Conservation (phyloP, 495 filamentous ascomycete genomes). For the Sordaria brevicollis region DNA sequence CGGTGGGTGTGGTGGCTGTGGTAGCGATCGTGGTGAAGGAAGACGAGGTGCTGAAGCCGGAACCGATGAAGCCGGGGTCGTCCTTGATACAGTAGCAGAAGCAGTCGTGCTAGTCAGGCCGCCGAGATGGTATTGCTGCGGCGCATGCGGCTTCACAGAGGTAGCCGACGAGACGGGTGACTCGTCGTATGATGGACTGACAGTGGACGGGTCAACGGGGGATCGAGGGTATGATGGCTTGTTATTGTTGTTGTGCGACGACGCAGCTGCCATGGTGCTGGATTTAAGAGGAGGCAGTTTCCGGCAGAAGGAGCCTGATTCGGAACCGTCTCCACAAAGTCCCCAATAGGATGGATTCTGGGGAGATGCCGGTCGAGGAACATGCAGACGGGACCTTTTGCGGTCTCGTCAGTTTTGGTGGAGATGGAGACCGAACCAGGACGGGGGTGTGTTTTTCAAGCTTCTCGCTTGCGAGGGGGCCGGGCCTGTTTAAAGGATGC, state of each 20-base stretch:
- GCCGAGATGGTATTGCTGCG: conserved; percentile 32
- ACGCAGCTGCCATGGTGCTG: conserved; percentile 42
- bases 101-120: conserved; percentile 33
- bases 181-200: conserved; percentile 39
- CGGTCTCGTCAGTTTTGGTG: conserved; percentile 5
- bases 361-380: conserved; percentile 33
- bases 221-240: conserved; percentile 34
- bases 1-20: conserved; percentile 9
- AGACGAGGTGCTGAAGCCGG: conserved; percentile 33
- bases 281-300: conserved; percentile 14
- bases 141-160: conserved; percentile 30
- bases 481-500: conserved; percentile 8
- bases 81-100: conserved; percentile 14
- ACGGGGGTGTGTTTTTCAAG: conserved; percentile 3
- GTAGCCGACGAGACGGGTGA: conserved; percentile 45
- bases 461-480: conserved; percentile 6
- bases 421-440: neutral
- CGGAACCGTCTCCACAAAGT: conserved; percentile 26
- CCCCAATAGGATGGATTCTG: conserved; percentile 29
- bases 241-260: conserved; percentile 34
- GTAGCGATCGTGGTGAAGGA: conserved; percentile 29
- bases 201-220: conserved; percentile 36
- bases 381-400: conserved; percentile 30
- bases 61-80: conserved; percentile 24
- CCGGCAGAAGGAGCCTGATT: conserved; percentile 18